A percentile compares a stretch with the other conserved stretches of the same genome.
phyloP scores from a whole-genome alignment of 805 yeast species.

The Wickerhamia fluorescens region DNA sequence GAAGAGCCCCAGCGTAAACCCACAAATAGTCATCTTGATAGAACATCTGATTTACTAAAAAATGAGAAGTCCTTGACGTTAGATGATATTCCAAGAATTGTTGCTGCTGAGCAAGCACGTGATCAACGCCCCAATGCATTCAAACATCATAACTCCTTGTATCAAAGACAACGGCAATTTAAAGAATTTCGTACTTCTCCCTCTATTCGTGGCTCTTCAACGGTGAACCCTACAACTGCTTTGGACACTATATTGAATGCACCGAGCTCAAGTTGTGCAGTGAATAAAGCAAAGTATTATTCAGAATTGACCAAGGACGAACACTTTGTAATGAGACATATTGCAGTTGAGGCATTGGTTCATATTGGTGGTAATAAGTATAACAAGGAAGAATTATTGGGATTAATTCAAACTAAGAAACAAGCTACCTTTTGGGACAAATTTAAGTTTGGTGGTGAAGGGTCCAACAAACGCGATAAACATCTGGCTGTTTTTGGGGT shows the following conservation, averaged over 20 bases:
- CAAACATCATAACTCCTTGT: slow-evolving; percentile 58
- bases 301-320: slow-evolving; percentile 58
- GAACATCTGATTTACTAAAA: slow-evolving; percentile 63
- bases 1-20: slow-evolving; percentile 33
- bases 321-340: slow-evolving; percentile 50
- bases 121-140: slow-evolving; percentile 90
- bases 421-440: slow-evolving; percentile 48
- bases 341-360: slow-evolving; percentile 48
- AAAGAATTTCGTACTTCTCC: slow-evolving; percentile 15
- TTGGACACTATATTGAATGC: slow-evolving; percentile 7
- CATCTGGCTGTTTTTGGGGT: slow-evolving; percentile 60
- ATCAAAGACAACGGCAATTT: slow-evolving; percentile 26
- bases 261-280: slow-evolving; percentile 1
- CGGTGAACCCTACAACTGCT: slow-evolving; percentile 6
- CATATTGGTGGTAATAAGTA: slow-evolving; percentile 18
- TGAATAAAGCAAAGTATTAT: slow-evolving; percentile 40
- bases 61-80: slow-evolving; percentile 82
- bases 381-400: slow-evolving; percentile 29
- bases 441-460: slow-evolving; percentile 31
- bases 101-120: slow-evolving; percentile 93
- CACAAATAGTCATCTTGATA: slow-evolving; percentile 38
- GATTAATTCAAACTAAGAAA: slow-evolving; percentile 37
- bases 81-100: slow-evolving; percentile 95
- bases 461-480: slow-evolving; percentile 20
- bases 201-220: background rate